Base-by-base conservation (phyloP, 805 yeast genomes). In the Candida morakotiae region DNA sequence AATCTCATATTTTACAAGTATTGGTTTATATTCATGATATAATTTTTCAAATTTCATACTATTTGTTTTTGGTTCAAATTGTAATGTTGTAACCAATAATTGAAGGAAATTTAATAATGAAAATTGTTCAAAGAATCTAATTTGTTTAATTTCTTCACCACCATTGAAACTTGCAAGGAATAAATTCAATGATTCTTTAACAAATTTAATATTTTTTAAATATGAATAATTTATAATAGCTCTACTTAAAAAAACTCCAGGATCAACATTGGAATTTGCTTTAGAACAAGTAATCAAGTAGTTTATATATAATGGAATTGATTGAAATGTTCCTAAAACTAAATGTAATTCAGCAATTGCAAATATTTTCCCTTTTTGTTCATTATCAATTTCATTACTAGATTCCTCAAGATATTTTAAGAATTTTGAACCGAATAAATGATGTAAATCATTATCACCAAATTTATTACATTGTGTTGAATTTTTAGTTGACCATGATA, bases 381-480 rank as follows among this genome's bases (percentile, higher is more conserved):
- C 35, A 17, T 28, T 60, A 5, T 44, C 38, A 18, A 40, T 38
- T n/a, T 34, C 40, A 9, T 32, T 31, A 14, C 14, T 19, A 14
- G 3, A 7, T 13, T 44, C 39, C 21, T 44, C 47, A 14, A 60
- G 41, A 9, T 53, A 63, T 29, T 65, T 67, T 35, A 78, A 60
- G 34, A 87, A 66, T 53, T 85, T 79, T 24, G 69, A 58, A 2
- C 96, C 96, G 42, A 87, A 69, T 9, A 81, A 70, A 46, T 81
- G 81, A 53, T 87, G 87, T 39, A 93, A 64, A 31, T 77, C 79
- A 5, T 83, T 73, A 52, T 87, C 95, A 4, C 96, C 96, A 44
- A 75, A 73, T 38, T 73, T 73, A 37, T 62, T 64, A 3, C 40
- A 44, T 3, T 43, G 47, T 0, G 64, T 67, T 4, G 77, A 67